phyloP scores from a whole-genome alignment of 2,329 filamentous ascomycete species.

The Pseudogymnoascus sp. region DNA sequence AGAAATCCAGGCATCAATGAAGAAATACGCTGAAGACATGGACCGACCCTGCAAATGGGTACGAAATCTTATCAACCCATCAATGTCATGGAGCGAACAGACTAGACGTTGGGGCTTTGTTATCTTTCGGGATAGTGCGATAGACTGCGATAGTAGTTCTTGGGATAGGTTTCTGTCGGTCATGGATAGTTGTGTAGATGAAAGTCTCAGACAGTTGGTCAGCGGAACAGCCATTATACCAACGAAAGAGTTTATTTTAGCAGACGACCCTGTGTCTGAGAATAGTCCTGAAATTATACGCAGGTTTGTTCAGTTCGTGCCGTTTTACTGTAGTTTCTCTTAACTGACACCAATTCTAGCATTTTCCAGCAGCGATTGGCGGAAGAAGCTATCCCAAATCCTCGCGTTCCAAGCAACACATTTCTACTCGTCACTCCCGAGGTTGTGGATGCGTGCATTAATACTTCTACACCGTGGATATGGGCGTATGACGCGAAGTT shows the following conservation, averaged over 20 bases:
- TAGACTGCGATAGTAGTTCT: neutral
- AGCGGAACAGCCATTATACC: neutral
- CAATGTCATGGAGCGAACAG: neutral
- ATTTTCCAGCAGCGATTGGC: neutral
- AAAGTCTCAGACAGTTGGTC: too few species aligned
- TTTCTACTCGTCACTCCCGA: neutral
- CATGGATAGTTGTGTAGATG: neutral
- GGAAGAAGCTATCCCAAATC: neutral
- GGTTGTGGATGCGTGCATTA: neutral
- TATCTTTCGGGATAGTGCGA: neutral
- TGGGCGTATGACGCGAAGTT: neutral
- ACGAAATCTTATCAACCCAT: neutral
- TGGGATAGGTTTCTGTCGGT: neutral
- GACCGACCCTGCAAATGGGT: constrained; percentile 1
- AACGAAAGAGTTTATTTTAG: neutral
- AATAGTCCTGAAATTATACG: neutral
- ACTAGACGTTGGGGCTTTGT: neutral
- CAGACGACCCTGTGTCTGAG: neutral
- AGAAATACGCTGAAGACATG: neutral
- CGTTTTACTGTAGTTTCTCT: neutral
- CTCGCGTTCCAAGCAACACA: neutral
- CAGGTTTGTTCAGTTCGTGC: neutral
- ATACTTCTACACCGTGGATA: neutral
- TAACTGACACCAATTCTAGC: neutral
- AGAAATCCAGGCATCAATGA: neutral